Evolutionary conservation across 805 yeast species (phyloP), one percentile per base, ranked within the genome.

Genomic region (Torulaspora maleeae): DNA sequence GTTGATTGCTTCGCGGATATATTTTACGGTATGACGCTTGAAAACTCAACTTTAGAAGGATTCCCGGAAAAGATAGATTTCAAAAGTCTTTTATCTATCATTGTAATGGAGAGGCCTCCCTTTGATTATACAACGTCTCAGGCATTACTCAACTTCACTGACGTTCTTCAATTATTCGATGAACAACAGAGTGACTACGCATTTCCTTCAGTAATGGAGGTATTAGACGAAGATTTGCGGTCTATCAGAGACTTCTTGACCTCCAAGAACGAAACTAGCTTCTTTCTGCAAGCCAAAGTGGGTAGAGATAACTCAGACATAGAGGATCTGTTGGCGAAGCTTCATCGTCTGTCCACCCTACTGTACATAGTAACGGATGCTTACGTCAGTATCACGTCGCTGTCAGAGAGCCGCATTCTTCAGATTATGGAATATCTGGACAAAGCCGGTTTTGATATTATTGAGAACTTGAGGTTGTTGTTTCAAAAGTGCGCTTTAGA

Each of bases 121-220:
- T 82, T 72, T 59, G 89, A 84, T 54, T 80, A 74, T 52, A 70
- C 75, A 4, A 66, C 72, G 28, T 78, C 87, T 1, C 74, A 73
- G 48, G 77, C 81, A 0, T 63, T 79, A 50, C 68, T 72, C 32
- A 76, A 80, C 16, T 61, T 79, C 25, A 68, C 77, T 27, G 79
- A 78, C 19, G 74, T 80, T 1, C 66, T 82, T 35, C 79, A 76
- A 53, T 71, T 71, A 38, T 73, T 80, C 44, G 85, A 80, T 55
- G 80, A 77, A 36, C 78, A 77, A 36, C 69, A 72, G 32, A 72
- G 77, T 22, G 72, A 71, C 6, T 78, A 77, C 59, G 82, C 63
- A 3, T 64, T 76, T 27, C 58, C 60, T 5, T 48, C 49, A 1
- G 45, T 72, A 28, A 53, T 77, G 27, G 55, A 63, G n/a, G 60